Evolutionary conservation across 345 rosid species (phyloP).

Genomic region (Brassica rapa): DNA sequence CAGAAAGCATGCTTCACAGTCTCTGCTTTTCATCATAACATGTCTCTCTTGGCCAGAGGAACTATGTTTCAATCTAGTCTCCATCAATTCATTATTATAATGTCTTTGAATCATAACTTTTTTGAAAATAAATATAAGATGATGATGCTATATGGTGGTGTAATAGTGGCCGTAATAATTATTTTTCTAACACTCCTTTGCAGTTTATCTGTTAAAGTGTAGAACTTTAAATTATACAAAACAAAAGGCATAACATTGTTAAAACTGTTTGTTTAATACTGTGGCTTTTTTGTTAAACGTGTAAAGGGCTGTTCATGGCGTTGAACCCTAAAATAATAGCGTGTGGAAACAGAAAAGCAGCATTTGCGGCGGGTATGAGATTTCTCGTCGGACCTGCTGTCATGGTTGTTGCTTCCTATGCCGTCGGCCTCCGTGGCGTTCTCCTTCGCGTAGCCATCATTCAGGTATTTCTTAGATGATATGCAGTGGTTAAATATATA

Average conservation of each 20-base stretch:
- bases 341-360: constrained; percentile 90
- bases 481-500: neutral
- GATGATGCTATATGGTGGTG: constrained; percentile 15
- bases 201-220: constrained; percentile 12
- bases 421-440: constrained; percentile 80
- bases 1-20: constrained; percentile 42
- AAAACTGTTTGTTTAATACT: neutral
- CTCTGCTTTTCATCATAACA: constrained; percentile 38
- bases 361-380: constrained; percentile 92
- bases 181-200: constrained; percentile 24
- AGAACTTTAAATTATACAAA: neutral
- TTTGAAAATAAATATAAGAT: constrained; percentile 6
- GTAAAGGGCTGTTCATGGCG: constrained; percentile 95
- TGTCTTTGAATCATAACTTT: neutral
- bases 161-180: constrained; percentile 21
- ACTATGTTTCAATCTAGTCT: constrained; percentile 24
- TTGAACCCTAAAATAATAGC: constrained; percentile 99
- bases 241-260: neutral
- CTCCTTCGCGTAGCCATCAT: constrained; percentile 95
- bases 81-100: constrained; percentile 6
- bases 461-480: constrained; percentile 53
- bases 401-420: constrained; percentile 93
- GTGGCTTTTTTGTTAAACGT: neutral
- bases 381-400: constrained; percentile 98
- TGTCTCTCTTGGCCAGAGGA: constrained; percentile 13